A percentile compares a stretch with the other conserved stretches of the same genome.
These are phyloP conservation scores for Apiospora malaysiana DNA, from an alignment of 2,329 filamentous ascomycete species.

Conservation along the genomic window DNA sequence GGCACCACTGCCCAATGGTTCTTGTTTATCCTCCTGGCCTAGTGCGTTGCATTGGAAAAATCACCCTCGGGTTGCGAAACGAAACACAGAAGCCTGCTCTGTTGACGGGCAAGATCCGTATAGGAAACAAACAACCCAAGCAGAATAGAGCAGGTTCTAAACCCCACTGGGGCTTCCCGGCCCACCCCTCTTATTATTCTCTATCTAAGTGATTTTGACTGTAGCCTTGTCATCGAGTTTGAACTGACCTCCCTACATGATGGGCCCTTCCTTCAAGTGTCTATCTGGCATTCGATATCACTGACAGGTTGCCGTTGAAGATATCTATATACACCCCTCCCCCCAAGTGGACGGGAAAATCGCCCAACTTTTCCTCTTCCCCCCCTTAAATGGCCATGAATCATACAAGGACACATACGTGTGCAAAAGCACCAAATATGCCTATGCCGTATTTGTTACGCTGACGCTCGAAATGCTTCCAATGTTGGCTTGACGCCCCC, in stretches of 20 bases:
- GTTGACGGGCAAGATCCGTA: background rate
- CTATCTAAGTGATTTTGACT: background rate
- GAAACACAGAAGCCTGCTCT: background rate
- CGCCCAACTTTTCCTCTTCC: background rate
- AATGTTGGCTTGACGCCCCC: constrained; percentile 9
- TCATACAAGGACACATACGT: background rate
- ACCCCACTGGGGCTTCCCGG: background rate
- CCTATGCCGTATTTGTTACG: constrained; percentile 13
- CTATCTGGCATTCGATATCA: background rate
- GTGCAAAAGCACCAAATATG: background rate
- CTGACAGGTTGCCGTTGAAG: background rate
- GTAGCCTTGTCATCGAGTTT: background rate
- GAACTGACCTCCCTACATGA: background rate
- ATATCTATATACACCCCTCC: constrained; percentile 1
- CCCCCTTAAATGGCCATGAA: background rate
- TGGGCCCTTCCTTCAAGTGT: background rate
- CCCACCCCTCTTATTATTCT: background rate
- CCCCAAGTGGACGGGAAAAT: background rate
- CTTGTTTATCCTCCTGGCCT: background rate
- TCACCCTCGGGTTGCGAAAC: background rate
- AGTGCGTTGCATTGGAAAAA: background rate
- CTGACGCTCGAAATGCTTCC: constrained; percentile 18
- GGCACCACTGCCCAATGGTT: background rate
- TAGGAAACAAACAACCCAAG: background rate
- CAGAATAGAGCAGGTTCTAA: background rate